phyloP scores from a whole-genome alignment of 2,329 filamentous ascomycete species.

The Aspergillus brasiliensis region DNA sequence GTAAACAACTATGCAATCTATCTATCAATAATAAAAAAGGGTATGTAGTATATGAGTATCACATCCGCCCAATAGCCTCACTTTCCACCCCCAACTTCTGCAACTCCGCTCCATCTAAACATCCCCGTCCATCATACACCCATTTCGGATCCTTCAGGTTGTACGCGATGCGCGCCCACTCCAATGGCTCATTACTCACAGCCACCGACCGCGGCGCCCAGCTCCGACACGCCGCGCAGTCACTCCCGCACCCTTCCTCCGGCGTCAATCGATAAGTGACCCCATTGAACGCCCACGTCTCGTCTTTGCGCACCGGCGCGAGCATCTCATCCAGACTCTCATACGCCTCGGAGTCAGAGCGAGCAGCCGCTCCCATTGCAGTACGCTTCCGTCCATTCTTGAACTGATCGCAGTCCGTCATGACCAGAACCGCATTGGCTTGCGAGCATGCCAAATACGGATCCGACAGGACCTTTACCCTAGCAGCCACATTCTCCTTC shows the following conservation, averaged over 20 bases:
- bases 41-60: not conserved
- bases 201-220: conserved; percentile 13
- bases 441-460: conserved; percentile 50
- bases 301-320: conserved; percentile 8
- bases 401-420: conserved; percentile 59
- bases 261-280: conserved; percentile 24
- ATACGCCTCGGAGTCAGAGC: not conserved
- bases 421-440: conserved; percentile 52
- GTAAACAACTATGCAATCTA: no score
- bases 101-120: conserved; percentile 38
- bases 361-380: not conserved
- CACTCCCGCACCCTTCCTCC: conserved; percentile 28
- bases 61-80: conserved; percentile 34
- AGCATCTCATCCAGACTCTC: conserved; percentile 1
- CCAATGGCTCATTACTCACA: conserved; percentile 35
- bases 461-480: conserved; percentile 44
- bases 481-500: not conserved
- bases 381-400: conserved; percentile 25
- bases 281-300: conserved; percentile 26
- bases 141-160: conserved; percentile 51
- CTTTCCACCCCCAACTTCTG: conserved; percentile 40
- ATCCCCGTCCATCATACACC: conserved; percentile 52
- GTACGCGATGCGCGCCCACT: conserved; percentile 51
- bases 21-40: no score
- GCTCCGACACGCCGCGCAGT: conserved; percentile 30